Percentiles rank a stretch among this genome's conserved stretches.
phyloP scores from a whole-genome alignment of 1,284 basidiomycete genomes.

The Thecaphora frezii region DNA sequence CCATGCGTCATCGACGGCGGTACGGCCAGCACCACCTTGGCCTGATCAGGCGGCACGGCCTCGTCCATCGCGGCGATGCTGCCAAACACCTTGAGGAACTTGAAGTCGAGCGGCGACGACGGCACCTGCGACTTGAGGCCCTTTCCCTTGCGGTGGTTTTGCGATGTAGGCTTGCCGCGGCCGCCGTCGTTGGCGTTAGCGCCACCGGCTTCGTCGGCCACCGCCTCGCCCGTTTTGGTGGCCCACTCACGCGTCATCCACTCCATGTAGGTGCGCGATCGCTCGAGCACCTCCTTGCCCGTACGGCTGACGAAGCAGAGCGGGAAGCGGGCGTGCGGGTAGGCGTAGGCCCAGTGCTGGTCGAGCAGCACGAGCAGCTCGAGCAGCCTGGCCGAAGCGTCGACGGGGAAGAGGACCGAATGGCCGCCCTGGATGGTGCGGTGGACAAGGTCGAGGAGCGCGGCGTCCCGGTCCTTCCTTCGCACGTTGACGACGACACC shows the following conservation, averaged over 20 bases:
- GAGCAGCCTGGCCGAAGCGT: conserved; percentile 87
- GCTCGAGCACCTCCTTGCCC: conserved; percentile 88
- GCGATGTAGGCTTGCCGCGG: not conserved
- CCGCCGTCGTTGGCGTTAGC: too few relatives aligned
- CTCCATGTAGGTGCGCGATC: conserved; percentile 95
- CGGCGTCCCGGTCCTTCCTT: conserved; percentile 85
- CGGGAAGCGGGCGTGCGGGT: conserved; percentile 63
- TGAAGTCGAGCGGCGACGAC: conserved; percentile 46
- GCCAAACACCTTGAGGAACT: conserved; percentile 81
- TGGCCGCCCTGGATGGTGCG: conserved; percentile 79
- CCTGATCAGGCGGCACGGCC: conserved; percentile 71
- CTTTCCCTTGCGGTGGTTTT: conserved; percentile 1
- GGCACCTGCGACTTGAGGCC: conserved; percentile 7
- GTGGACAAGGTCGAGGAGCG: conserved; percentile 66
- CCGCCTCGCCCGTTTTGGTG: conserved; percentile 28
- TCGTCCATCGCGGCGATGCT: conserved; percentile 77
- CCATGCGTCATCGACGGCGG: conserved; percentile 91
- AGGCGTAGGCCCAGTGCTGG: conserved; percentile 91
- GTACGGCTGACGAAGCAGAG: conserved; percentile 89
- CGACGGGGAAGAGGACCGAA: conserved; percentile 85
- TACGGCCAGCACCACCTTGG: conserved; percentile 89
- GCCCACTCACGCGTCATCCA: conserved; percentile 92
- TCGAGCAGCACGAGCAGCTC: conserved; percentile 93
- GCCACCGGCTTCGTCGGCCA: conserved; percentile 21
- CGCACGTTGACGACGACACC: conserved; percentile 75